A percentile compares a stretch with the other conserved stretches of the same genome.
Evolutionary conservation across 768 basidiomycete genomes (phyloP).

Genomic region (Lentinus tigrinus): DNA sequence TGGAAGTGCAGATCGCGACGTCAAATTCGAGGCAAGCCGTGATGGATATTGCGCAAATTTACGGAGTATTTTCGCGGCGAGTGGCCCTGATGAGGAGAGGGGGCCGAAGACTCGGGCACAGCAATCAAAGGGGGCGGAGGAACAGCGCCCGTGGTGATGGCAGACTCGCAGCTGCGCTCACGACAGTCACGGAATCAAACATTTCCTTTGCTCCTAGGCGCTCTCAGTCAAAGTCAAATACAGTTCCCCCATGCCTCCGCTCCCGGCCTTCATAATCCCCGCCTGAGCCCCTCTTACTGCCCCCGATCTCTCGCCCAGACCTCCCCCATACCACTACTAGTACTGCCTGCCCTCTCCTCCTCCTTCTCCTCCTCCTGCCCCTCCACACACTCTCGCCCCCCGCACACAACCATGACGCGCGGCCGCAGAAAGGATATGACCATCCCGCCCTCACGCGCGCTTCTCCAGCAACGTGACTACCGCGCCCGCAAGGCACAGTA

Average conservation of each 20-base stretch:
- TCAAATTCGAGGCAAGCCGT: constrained; percentile 11
- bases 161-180: constrained; percentile 1
- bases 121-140: constrained; percentile 2
- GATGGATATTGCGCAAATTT: constrained; percentile 1
- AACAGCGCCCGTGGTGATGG: constrained; percentile 19
- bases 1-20: constrained; percentile 9
- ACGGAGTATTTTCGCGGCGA: background rate
- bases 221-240: constrained; percentile 20
- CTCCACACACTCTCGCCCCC: background rate
- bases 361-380: background rate
- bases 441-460: constrained; percentile 55
- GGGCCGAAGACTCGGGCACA: constrained; percentile 1
- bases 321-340: too few species aligned
- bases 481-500: constrained; percentile 60
- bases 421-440: constrained; percentile 66
- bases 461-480: constrained; percentile 65
- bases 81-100: constrained; percentile 5
- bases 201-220: constrained; percentile 16
- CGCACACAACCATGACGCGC: constrained; percentile 47
- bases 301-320: constrained; percentile 4
- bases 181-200: constrained; percentile 6
- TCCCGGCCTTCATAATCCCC: constrained; percentile 11
- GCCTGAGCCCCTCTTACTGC: background rate
- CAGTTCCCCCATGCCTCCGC: constrained; percentile 7
- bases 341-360: background rate